Evolutionary conservation across 2,329 filamentous ascomycete species (phyloP).

Genomic region (Hypoxylon sp.): DNA sequence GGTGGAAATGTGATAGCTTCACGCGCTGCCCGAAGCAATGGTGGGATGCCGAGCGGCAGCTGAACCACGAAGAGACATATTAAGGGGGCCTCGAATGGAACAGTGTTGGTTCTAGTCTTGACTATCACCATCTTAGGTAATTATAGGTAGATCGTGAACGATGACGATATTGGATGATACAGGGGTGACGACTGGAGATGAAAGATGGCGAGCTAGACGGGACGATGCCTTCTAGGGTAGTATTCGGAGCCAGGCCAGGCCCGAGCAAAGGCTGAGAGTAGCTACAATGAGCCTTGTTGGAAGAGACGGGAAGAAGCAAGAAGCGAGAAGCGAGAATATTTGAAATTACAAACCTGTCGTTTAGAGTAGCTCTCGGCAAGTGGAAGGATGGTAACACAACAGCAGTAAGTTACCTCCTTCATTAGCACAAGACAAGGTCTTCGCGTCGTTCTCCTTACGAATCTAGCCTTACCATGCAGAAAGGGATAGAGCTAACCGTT

Average conservation of each 20-base stretch:
- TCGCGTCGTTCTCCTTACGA: background rate
- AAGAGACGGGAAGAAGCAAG: background rate
- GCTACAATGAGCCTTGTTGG: background rate
- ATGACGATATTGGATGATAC: background rate
- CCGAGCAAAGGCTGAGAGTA: background rate
- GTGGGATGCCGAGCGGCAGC: background rate
- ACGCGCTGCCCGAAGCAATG: background rate
- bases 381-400: conserved; percentile 16
- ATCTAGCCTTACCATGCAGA: conserved; percentile 5
- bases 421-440: background rate
- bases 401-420: background rate
- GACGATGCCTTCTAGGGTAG: background rate
- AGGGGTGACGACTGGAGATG: background rate
- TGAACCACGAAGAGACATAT: background rate
- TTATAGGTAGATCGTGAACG: background rate
- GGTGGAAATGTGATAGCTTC: background rate
- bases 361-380: conserved; percentile 1
- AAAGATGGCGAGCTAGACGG: background rate
- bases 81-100: background rate
- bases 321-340: background rate
- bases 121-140: background rate
- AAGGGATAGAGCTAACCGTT: background rate
- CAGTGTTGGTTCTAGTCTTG: conserved; percentile 2
- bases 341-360: background rate
- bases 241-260: background rate